Base-by-base conservation (phyloP, 1,284 basidiomycete species). In the Trametes polyzona region DNA sequence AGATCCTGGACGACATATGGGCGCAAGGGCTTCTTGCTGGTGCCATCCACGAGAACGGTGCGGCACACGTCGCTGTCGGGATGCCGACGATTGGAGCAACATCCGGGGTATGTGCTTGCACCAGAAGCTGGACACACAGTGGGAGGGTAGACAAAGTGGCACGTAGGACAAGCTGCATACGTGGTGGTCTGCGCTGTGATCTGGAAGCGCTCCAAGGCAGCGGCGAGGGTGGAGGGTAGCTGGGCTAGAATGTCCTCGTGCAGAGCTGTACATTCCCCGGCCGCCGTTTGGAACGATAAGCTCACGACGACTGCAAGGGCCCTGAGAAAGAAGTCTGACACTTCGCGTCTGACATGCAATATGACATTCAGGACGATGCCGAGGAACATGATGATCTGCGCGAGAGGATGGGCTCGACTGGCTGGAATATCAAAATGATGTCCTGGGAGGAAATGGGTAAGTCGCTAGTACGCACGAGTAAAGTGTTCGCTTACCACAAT, bases 1-100 rank as follows among this genome's bases (percentile, higher is more conserved):
- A 52, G 35, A 27, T 36, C 26, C 16, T 52, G 40, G 26, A 52
- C 50, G 30, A 52, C 50, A 24, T 43, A 52, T n/a, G 50, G 50
- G 21, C 21, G 11, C n/a, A 24, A 23, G 16, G 50, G 50, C 23
- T n/a, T 44, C 41, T 29, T 17, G 17, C 41, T 24, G 17, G 14
- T 11, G 14, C 41, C 9, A 26, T 35, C 23, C 16, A 42, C 29
- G 19, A 36, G 24, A 33, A 23, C 6, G 16, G 23, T n/a, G 43
- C 40, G 29, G 17, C 43, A 42, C 19, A 32, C 36, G 30, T 14
- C 35, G 8, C 41, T 41, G n/a, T 33, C 41, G 6, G 40, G 40
- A 26, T n/a, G 23, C 14, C 30, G 41, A 21, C 30, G 16, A 33
- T 52, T 52, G 23, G 19, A 43, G 32, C 50, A 52, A 14, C 26